Evolutionary conservation across 2,329 filamentous ascomycete species (phyloP).

Genomic region (Teratosphaeria destructans): DNA sequence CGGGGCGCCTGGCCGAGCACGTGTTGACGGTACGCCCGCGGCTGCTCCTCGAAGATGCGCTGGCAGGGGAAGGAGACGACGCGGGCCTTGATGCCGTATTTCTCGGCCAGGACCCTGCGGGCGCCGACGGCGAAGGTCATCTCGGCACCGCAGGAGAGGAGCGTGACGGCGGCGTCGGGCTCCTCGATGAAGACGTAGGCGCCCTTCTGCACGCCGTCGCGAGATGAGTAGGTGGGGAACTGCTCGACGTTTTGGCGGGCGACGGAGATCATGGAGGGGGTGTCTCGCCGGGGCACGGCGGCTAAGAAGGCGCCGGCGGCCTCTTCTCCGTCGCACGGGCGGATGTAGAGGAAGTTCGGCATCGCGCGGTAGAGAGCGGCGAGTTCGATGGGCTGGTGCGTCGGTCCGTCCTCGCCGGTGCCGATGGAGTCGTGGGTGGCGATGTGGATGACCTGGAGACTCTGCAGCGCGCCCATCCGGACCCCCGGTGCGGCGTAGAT

Average conservation of each 20-base stretch:
- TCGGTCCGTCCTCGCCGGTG: conserved; percentile 96
- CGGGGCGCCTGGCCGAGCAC: conserved; percentile 29
- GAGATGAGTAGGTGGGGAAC: conserved; percentile 25
- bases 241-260: conserved; percentile 34
- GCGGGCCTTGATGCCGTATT: conserved; percentile 33
- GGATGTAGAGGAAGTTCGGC: conserved; percentile 30
- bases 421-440: conserved; percentile 95
- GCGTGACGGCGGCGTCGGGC: conserved; percentile 31
- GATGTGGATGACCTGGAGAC: conserved; percentile 28
- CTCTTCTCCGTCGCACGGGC: conserved; percentile 27
- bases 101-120: conserved; percentile 21
- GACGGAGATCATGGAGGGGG: conserved; percentile 35
- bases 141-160: conserved; percentile 43
- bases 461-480: conserved; percentile 29
- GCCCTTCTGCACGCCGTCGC: conserved; percentile 30
- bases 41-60: conserved; percentile 40
- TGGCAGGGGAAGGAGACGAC: conserved; percentile 43
- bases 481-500: conserved; percentile 29
- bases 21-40: conserved; percentile 35
- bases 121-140: conserved; percentile 38
- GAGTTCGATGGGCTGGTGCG: conserved; percentile 98
- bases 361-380: conserved; percentile 96
- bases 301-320: conserved; percentile 33
- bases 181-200: conserved; percentile 34
- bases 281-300: conserved; percentile 30